phyloP scores from a whole-genome alignment of 2,329 filamentous ascomycete genomes.

The Phyllosticta capitalensis region DNA sequence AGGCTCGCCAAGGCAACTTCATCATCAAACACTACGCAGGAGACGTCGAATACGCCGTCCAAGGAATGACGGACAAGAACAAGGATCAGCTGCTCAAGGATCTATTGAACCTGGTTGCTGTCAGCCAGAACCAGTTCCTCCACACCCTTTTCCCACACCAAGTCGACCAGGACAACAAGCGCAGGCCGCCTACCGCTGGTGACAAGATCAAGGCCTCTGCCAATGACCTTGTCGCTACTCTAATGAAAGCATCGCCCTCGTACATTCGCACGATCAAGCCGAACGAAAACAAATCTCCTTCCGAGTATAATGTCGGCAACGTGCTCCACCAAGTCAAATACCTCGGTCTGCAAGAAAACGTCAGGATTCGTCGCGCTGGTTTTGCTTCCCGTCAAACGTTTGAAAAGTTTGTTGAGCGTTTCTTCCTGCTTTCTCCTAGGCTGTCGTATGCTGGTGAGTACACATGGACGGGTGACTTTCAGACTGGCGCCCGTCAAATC shows the following conservation, averaged over 20 bases:
- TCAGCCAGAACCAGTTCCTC: conserved; percentile 76
- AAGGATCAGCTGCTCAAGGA: conserved; percentile 97
- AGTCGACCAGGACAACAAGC: conserved; percentile 91
- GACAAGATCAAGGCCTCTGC: conserved; percentile 94
- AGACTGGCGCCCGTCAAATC: conserved; percentile 83
- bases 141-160: conserved; percentile 85
- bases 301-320: conserved; percentile 84
- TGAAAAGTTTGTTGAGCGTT: conserved; percentile 95
- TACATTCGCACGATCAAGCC: conserved; percentile 99
- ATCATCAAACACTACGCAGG: conserved; percentile 99
- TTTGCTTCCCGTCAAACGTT: conserved; percentile 97
- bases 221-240: conserved; percentile 84
- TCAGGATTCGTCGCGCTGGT: conserved; percentile 88
- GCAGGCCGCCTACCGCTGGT: conserved; percentile 85
- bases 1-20: conserved; percentile 87
- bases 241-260: conserved; percentile 95
- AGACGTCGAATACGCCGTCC: conserved; percentile 87
- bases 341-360: conserved; percentile 97
- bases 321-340: conserved; percentile 99
- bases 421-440: conserved; percentile 88
- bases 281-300: conserved; percentile 95
- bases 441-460: conserved; percentile 96
- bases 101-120: conserved; percentile 73
- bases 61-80: conserved; percentile 99
- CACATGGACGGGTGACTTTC: conserved; percentile 83